Conservation (phyloP, 345 rosid genomes). For the Ceriops tagal region DNA sequence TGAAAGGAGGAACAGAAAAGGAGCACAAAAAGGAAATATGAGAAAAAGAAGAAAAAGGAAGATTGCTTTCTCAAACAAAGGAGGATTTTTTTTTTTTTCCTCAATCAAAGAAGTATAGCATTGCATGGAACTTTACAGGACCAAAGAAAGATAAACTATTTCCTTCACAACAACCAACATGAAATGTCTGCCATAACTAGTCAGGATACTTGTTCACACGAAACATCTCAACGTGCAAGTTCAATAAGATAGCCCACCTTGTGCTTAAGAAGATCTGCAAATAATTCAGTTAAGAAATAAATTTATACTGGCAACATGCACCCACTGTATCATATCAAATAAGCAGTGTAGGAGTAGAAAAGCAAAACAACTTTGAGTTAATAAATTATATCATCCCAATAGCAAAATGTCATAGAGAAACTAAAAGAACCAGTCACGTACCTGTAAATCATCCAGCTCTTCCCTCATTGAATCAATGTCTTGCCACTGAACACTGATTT, state of each 20-base stretch:
- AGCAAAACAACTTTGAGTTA: background rate
- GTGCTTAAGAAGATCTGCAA: conserved; percentile 96
- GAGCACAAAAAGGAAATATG: too few species aligned
- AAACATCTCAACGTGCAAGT: conserved; percentile 96
- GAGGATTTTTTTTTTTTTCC: too few species aligned
- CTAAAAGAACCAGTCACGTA: conserved; percentile 15
- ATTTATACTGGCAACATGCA: background rate
- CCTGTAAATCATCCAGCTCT: conserved; percentile 97
- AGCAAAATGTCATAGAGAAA: background rate
- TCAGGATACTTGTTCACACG: conserved; percentile 99
- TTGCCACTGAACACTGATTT: conserved; percentile 98
- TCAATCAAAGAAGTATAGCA: background rate
- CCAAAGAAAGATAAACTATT: background rate
- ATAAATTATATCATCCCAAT: background rate
- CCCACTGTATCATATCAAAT: background rate
- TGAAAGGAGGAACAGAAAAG: too few species aligned
- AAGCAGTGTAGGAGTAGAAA: background rate
- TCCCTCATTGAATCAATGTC: conserved; percentile 98
- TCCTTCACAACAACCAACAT: background rate
- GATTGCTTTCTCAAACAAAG: background rate
- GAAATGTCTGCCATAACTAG: conserved; percentile 1
- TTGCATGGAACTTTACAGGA: background rate
- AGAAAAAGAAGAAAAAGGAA: background rate
- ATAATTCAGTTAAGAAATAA: background rate
- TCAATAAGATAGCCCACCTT: conserved; percentile 95